Evolutionary conservation across 495 filamentous ascomycete species (phyloP).

Genomic region (Oidiodendron maius): DNA sequence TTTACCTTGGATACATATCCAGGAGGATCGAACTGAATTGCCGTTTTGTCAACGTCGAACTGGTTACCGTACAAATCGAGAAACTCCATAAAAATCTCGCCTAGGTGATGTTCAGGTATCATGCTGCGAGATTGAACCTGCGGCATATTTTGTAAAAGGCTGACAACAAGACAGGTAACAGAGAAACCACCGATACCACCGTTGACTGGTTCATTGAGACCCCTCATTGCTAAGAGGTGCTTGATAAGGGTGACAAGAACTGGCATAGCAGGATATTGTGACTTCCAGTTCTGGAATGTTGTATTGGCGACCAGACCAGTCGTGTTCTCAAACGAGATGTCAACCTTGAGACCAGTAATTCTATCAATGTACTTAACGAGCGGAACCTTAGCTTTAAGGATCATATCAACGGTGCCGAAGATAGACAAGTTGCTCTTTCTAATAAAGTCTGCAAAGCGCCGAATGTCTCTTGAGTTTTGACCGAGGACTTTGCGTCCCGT

Average conservation of each 20-base stretch:
- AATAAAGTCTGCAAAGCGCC: slow-evolving; percentile 45
- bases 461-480: slow-evolving; percentile 27
- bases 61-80: slow-evolving; percentile 80
- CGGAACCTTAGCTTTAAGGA: slow-evolving; percentile 75
- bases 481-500: slow-evolving; percentile 29
- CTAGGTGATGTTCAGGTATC: slow-evolving; percentile 58
- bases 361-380: slow-evolving; percentile 85
- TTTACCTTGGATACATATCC: slow-evolving; percentile 67
- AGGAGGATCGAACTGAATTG: slow-evolving; percentile 70
- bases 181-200: slow-evolving; percentile 95
- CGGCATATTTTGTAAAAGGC: slow-evolving; percentile 73
- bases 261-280: slow-evolving; percentile 74
- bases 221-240: slow-evolving; percentile 83
- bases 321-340: slow-evolving; percentile 90
- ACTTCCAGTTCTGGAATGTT: slow-evolving; percentile 75
- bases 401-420: slow-evolving; percentile 50
- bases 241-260: slow-evolving; percentile 81
- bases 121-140: slow-evolving; percentile 51
- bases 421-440: slow-evolving; percentile 40
- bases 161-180: slow-evolving; percentile 87
- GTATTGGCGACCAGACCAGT: slow-evolving; percentile 70
- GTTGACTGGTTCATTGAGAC: slow-evolving; percentile 79
- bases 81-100: slow-evolving; percentile 76
- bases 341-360: slow-evolving; percentile 68
- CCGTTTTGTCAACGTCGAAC: slow-evolving; percentile 59